Conservation (phyloP, 169 alveolate species). For the Babesia ovata region DNA sequence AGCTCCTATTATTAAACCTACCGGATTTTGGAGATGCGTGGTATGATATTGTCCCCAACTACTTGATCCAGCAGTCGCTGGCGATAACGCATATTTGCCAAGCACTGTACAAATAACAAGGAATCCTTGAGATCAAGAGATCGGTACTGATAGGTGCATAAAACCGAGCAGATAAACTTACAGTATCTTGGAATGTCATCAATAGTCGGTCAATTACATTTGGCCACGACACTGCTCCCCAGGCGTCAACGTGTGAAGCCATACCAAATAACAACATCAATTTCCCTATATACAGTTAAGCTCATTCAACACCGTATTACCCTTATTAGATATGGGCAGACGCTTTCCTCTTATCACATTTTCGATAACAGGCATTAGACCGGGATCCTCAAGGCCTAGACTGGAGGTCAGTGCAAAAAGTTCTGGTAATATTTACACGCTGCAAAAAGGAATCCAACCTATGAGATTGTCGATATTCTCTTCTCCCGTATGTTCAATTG, state of each 20-base stretch:
- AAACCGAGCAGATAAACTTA: background rate
- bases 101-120: slow-evolving; percentile 3
- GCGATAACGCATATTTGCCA: slow-evolving; percentile 20
- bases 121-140: slow-evolving; percentile 23
- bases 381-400: slow-evolving; percentile 16
- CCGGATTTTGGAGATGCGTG: slow-evolving; percentile 29
- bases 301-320: background rate
- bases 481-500: background rate
- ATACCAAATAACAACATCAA: slow-evolving; percentile 11
- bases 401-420: slow-evolving; percentile 7
- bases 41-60: slow-evolving; percentile 12
- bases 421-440: background rate
- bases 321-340: background rate
- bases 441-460: background rate
- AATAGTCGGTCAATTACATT: slow-evolving; percentile 3
- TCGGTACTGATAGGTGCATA: background rate
- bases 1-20: background rate
- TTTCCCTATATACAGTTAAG: background rate
- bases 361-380: slow-evolving; percentile 1
- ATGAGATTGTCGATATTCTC: slow-evolving; percentile 9
- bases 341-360: background rate
- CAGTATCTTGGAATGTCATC: background rate
- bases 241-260: background rate
- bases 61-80: slow-evolving; percentile 11
- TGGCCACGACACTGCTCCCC: background rate